Evolutionary conservation across 371 early-diverging fungal genomes (phyloP), one percentile per base, ranked within the genome.

Genomic region (Syncephalastrum sp.): DNA sequence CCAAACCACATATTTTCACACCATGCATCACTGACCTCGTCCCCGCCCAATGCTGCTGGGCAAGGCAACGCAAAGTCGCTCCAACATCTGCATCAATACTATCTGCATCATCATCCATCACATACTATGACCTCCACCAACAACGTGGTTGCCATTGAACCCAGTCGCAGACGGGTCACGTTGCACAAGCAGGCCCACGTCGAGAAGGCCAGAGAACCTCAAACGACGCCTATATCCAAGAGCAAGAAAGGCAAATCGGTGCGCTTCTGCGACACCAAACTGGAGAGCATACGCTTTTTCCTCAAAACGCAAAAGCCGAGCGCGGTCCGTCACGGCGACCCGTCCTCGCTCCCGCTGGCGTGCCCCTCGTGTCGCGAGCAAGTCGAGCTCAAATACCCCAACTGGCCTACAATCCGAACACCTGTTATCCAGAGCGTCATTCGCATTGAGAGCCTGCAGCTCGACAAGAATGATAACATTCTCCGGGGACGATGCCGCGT

Each of bases 401-500:
- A 69, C 59, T 77, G 77, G 74, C 70, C 77, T 1, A 45, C 60
- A n/a, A 59, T 47, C 23, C 50, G 54, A 24, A 25, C 38, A 5
- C 70, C 77, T 0, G 49, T 57, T 19, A 59, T 47, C 23, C 50
- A 57, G 33, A 25, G 42, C 27, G 56, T 52, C 27, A 63, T 72
- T n/a, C 59, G 65, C 6, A 49, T 77, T 53, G 72, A 73, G 51
- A 41, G 53, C 10, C 43, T 76, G 0, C 61, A 73, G 24, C 27
- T 71, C 5, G 85, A 77, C 42, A 61, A 71, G 43, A 16, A 27
- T 41, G 64, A 67, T 3, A 69, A 73, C 47, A 67, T 72, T 53
- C 52, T 62, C 5, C 63, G 86, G 51, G 88, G 89, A 29, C 74
- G 74, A 24, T 70, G 87, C 55, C 77, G 82, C 59, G 92, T 91